These are phyloP conservation scores for Rossbeevera mucosa DNA, from an alignment of 768 basidiomycete species.

Conservation along the genomic window DNA sequence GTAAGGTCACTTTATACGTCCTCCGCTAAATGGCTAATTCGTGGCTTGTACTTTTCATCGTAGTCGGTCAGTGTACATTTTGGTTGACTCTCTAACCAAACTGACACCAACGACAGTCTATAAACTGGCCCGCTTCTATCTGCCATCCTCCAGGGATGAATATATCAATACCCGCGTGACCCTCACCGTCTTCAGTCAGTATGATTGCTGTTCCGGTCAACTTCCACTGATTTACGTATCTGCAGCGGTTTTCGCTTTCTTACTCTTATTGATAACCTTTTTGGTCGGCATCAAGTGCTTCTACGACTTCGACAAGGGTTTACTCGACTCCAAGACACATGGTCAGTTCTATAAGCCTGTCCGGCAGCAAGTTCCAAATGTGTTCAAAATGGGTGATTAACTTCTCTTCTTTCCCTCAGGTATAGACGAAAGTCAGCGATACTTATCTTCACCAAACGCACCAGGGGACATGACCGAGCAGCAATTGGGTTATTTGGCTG, in stretches of 20 bases:
- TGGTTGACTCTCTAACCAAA: background rate
- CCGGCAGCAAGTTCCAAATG: constrained; percentile 18
- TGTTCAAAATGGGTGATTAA: constrained; percentile 37
- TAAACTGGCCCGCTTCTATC: constrained; percentile 82
- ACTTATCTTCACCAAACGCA: constrained; percentile 37
- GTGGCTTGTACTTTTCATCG: background rate
- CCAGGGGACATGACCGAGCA: constrained; percentile 45
- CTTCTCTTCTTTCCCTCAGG: constrained; percentile 33
- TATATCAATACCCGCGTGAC: constrained; percentile 76
- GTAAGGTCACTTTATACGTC: constrained; percentile 39
- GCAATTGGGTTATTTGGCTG: constrained; percentile 30
- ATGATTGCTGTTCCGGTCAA: background rate
- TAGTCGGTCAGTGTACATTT: constrained; percentile 26
- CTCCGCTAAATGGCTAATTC: constrained; percentile 2
- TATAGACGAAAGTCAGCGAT: constrained; percentile 44
- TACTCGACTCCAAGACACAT: constrained; percentile 65
- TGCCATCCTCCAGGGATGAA: constrained; percentile 46
- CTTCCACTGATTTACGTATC: background rate
- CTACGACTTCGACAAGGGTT: constrained; percentile 75
- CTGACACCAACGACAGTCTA: constrained; percentile 48
- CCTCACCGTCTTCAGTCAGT: constrained; percentile 75
- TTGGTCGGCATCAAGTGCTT: constrained; percentile 75
- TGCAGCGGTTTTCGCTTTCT: constrained; percentile 69
- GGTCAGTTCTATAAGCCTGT: constrained; percentile 52
- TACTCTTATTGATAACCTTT: constrained; percentile 69